Evolutionary conservation across 192 early-diverging fungal genomes (phyloP).

Genomic region (Dispira parvispora): DNA sequence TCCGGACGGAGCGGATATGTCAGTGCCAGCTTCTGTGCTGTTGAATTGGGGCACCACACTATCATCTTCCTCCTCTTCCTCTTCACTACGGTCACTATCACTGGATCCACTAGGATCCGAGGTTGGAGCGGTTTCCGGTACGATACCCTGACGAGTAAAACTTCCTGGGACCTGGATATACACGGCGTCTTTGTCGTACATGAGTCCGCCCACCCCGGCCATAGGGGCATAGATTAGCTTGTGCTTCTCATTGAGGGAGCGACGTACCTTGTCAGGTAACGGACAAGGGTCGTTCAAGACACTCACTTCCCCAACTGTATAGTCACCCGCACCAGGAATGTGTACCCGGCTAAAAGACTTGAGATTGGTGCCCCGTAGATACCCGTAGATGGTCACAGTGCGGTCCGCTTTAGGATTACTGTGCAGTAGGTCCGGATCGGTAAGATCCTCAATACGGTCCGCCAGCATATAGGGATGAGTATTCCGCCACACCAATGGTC

Average conservation of each 20-base stretch:
- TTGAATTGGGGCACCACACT: constrained; percentile 6
- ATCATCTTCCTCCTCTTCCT: constrained; percentile 13
- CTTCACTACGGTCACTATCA: background rate
- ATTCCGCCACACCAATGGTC: constrained; percentile 92
- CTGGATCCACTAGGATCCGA: constrained; percentile 18
- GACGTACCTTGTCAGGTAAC: constrained; percentile 84
- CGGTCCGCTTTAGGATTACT: constrained; percentile 74
- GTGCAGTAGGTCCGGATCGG: constrained; percentile 72
- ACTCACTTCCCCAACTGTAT: constrained; percentile 52
- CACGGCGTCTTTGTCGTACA: constrained; percentile 99
- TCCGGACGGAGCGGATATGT: constrained; percentile 18
- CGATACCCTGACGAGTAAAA: constrained; percentile 42
- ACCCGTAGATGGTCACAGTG: constrained; percentile 89
- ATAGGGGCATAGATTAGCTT: constrained; percentile 97
- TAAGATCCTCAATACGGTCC: constrained; percentile 93
- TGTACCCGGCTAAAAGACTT: constrained; percentile 77
- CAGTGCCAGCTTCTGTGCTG: background rate
- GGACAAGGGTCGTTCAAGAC: constrained; percentile 88
- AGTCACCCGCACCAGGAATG: constrained; percentile 91
- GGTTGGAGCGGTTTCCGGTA: constrained; percentile 21
- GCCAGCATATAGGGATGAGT: constrained; percentile 95
- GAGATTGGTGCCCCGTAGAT: constrained; percentile 86
- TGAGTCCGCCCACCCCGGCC: constrained; percentile 93
- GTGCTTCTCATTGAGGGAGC: constrained; percentile 78
- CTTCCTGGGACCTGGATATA: constrained; percentile 91